These are phyloP conservation scores for Metschnikowia dekortorum DNA, from an alignment of 805 yeast species.

Conservation along the genomic window DNA sequence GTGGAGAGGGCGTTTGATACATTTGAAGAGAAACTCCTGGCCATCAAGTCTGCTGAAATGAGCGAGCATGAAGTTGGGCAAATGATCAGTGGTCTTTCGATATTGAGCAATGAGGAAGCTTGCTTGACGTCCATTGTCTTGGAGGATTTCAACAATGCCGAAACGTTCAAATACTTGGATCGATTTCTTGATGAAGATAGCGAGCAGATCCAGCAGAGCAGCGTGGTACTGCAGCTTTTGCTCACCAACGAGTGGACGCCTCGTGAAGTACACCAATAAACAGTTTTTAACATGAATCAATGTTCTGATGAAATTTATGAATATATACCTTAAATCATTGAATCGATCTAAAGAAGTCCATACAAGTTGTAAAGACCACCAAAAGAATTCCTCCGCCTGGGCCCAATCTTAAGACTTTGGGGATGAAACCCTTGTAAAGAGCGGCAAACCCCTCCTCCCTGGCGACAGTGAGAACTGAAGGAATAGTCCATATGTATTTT, in stretches of 20 bases:
- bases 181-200: background rate
- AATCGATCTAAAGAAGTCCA: slow-evolving; percentile 84
- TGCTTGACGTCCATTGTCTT: slow-evolving; percentile 4
- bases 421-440: slow-evolving; percentile 91
- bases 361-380: slow-evolving; percentile 92
- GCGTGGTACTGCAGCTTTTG: background rate
- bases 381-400: slow-evolving; percentile 99
- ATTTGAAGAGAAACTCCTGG: slow-evolving; percentile 17
- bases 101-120: slow-evolving; percentile 6
- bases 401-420: slow-evolving; percentile 94
- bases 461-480: slow-evolving; percentile 67
- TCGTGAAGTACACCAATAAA: background rate
- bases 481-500: slow-evolving; percentile 90
- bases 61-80: slow-evolving; percentile 10
- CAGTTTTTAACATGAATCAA: background rate
- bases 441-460: slow-evolving; percentile 92
- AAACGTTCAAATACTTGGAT: slow-evolving; percentile 18
- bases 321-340: slow-evolving; percentile 21
- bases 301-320: background rate
- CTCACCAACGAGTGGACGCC: background rate
- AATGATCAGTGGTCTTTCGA: slow-evolving; percentile 9
- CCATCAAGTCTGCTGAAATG: slow-evolving; percentile 15
- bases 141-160: slow-evolving; percentile 16
- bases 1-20: slow-evolving; percentile 11
- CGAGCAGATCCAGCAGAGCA: background rate